These are phyloP conservation scores for Naganishia vaughanmartiniae DNA, from an alignment of 768 basidiomycete genomes.

Conservation along the genomic window DNA sequence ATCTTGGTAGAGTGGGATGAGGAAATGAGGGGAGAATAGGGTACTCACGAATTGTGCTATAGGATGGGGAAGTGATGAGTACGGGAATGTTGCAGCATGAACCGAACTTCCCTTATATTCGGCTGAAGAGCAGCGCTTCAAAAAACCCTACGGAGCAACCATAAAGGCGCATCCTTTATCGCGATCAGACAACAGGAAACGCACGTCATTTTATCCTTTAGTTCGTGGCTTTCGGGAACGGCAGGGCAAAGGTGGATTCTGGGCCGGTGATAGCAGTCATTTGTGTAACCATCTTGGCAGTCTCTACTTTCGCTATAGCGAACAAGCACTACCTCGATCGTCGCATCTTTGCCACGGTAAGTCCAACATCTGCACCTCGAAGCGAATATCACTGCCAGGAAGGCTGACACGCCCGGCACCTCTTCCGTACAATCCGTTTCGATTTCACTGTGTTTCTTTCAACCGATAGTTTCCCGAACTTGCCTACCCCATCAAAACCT, in stretches of 20 bases:
- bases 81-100: not conserved
- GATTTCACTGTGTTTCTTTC: not conserved
- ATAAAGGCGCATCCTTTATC: conserved; percentile 1
- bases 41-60: conserved; percentile 3
- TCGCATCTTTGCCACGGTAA: conserved; percentile 9
- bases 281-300: not conserved
- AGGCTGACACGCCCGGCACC: not conserved
- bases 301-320: no score
- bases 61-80: not conserved
- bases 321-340: not conserved
- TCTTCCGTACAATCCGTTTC: not conserved
- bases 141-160: not conserved
- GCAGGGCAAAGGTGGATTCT: no score
- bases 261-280: not conserved
- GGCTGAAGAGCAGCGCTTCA: not conserved
- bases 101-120: not conserved
- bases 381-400: not conserved
- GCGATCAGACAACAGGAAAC: not conserved
- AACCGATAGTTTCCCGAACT: not conserved
- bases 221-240: conserved; percentile 9
- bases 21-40: not conserved
- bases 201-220: not conserved
- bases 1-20: conserved; percentile 6
- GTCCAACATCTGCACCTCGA: not conserved
- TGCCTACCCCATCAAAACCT: not conserved